A percentile compares a stretch with the other conserved stretches of the same genome.
Evolutionary conservation across 441 rosid genomes (phyloP).

Genomic region (Gossypium lobatum): DNA sequence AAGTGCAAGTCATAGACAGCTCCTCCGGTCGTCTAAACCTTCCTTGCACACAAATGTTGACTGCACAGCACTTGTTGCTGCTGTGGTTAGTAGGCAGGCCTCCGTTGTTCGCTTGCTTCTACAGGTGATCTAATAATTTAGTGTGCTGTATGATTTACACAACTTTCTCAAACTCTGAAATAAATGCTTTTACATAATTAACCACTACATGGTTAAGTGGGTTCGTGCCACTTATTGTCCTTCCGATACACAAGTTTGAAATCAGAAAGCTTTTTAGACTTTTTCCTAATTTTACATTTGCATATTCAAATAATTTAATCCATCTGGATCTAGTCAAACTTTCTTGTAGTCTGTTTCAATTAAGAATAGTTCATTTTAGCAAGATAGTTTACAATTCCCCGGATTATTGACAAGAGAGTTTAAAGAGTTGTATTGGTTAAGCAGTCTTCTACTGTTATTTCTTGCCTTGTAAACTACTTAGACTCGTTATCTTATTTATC

Average conservation of each 20-base stretch:
- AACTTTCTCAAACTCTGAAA: neutral
- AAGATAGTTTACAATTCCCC: neutral
- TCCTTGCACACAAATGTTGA: constrained; percentile 79
- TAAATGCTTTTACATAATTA: neutral
- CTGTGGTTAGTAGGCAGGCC: constrained; percentile 81
- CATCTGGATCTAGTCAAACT: neutral
- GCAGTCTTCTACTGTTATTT: neutral
- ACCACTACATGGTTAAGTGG: neutral
- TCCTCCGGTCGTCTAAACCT: constrained; percentile 84
- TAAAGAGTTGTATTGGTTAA: neutral
- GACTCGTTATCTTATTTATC: neutral
- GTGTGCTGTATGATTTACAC: neutral
- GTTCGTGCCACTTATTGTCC: neutral
- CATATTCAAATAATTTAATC: neutral
- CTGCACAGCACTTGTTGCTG: constrained; percentile 82
- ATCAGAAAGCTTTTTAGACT: neutral
- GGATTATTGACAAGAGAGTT: neutral
- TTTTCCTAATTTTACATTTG: neutral
- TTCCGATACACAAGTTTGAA: neutral
- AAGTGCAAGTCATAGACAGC: constrained; percentile 52
- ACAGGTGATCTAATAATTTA: constrained; percentile 42
- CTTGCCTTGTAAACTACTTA: neutral
- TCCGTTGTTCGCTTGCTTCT: constrained; percentile 56
- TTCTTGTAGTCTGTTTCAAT: neutral
- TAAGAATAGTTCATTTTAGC: neutral